Evolutionary conservation across 805 yeast genomes (phyloP).

Genomic region (Monosporozyma yasuniensis): DNA sequence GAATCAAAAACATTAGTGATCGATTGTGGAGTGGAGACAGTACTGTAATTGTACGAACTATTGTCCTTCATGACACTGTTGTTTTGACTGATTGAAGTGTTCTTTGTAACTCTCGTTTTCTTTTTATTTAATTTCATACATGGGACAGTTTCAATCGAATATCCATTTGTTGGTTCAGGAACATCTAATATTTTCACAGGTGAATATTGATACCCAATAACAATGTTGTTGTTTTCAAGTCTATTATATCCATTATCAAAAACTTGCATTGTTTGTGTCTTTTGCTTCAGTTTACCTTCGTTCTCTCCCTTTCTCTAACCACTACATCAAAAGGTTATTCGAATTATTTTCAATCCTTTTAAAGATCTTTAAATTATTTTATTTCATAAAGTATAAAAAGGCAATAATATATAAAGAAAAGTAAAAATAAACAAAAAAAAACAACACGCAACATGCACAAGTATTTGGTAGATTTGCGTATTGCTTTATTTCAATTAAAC

Average conservation of each 20-base stretch:
- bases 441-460: not conserved
- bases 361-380: too few species aligned
- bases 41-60: slow-evolving; percentile 5
- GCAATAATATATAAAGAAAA: not conserved
- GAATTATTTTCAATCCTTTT: too few species aligned
- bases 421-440: not conserved
- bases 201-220: not conserved
- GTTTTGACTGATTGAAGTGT: not conserved
- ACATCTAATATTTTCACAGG: not conserved
- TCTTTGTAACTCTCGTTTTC: not conserved
- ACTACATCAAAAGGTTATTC: not conserved
- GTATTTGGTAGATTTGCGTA: slow-evolving; percentile 37
- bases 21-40: slow-evolving; percentile 3
- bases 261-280: not conserved
- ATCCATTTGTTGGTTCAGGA: not conserved
- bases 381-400: too few species aligned
- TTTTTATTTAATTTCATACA: not conserved
- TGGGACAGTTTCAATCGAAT: not conserved
- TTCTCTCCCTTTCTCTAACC: too few species aligned
- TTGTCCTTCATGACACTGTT: too few species aligned
- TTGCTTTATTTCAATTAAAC: slow-evolving; percentile 62
- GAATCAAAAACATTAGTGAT: slow-evolving; percentile 12
- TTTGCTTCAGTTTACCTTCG: too few species aligned
- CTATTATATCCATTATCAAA: slow-evolving; percentile 9
- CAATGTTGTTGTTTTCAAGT: not conserved